Conservation (phyloP, 2,329 filamentous ascomycete genomes). For the Bertia moriformis region DNA sequence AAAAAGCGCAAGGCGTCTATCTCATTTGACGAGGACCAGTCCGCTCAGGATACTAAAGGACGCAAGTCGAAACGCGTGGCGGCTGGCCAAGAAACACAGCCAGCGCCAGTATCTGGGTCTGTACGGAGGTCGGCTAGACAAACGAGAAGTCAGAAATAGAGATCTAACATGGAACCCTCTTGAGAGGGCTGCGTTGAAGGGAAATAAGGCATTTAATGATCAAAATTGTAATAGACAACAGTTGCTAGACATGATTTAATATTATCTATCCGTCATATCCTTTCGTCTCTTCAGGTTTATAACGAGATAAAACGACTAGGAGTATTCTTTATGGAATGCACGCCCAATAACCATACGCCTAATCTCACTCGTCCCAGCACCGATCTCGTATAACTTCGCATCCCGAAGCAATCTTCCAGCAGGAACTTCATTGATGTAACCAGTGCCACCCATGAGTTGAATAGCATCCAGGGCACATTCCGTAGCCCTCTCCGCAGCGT, state of each 20-base stretch:
- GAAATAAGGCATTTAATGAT: too few species aligned
- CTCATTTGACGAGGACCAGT: neutral
- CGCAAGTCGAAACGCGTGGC: too few species aligned
- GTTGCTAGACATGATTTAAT: too few species aligned
- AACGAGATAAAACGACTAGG: too few species aligned
- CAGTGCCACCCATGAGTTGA: slow-evolving; percentile 60
- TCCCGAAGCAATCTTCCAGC: slow-evolving; percentile 48
- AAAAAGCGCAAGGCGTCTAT: neutral
- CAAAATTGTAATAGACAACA: too few species aligned
- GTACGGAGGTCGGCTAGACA: neutral
- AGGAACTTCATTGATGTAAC: slow-evolving; percentile 60
- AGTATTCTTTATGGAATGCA: slow-evolving; percentile 41
- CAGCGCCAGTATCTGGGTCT: neutral
- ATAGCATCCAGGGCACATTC: slow-evolving; percentile 55
- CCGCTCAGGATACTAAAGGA: too few species aligned
- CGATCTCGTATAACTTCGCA: slow-evolving; percentile 45
- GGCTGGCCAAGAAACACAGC: neutral
- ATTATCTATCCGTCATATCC: too few species aligned
- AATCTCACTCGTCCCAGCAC: slow-evolving; percentile 55
- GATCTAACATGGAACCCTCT: too few species aligned
- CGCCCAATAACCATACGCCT: slow-evolving; percentile 53
- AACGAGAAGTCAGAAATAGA: neutral
- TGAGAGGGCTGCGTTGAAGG: too few species aligned
- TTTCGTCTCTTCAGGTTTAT: slow-evolving; percentile 11
- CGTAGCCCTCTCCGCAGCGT: slow-evolving; percentile 54